phyloP scores from a whole-genome alignment of 306 rosid species.

The Castanea mollissima region DNA sequence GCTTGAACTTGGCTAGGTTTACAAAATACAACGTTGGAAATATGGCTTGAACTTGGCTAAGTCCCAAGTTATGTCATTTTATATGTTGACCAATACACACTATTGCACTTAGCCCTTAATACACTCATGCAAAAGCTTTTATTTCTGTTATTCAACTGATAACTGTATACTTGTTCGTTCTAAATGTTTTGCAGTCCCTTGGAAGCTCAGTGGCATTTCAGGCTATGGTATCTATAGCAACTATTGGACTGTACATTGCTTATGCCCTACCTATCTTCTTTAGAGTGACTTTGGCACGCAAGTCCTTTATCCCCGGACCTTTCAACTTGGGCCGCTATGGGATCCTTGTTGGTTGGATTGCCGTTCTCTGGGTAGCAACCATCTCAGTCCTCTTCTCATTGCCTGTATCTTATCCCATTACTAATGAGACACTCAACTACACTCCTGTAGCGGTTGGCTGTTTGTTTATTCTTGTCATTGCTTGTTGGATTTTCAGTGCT shows the following conservation, averaged over 20 bases:
- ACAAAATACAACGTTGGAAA: not conserved
- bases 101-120: not conserved
- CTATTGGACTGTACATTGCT: conserved; percentile 85
- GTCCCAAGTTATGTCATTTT: not conserved
- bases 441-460: conserved; percentile 93
- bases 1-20: not conserved
- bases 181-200: conserved; percentile 66
- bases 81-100: not conserved
- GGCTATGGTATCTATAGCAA: conserved; percentile 96
- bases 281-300: conserved; percentile 79
- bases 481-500: conserved; percentile 65
- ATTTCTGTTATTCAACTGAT: conserved; percentile 3
- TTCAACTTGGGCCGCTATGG: conserved; percentile 79
- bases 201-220: conserved; percentile 93
- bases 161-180: conserved; percentile 17
- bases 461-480: conserved; percentile 56
- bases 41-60: not conserved
- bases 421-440: conserved; percentile 70
- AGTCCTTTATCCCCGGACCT: conserved; percentile 66
- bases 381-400: conserved; percentile 82
- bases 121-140: not conserved
- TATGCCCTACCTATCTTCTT: conserved; percentile 91
- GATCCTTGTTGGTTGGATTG: conserved; percentile 67
- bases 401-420: conserved; percentile 82
- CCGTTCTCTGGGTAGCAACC: conserved; percentile 81